Percentiles rank a stretch among this genome's conserved stretches.
phyloP scores from a whole-genome alignment of 169 alveolate genomes.

The Cystoisospora suis region DNA sequence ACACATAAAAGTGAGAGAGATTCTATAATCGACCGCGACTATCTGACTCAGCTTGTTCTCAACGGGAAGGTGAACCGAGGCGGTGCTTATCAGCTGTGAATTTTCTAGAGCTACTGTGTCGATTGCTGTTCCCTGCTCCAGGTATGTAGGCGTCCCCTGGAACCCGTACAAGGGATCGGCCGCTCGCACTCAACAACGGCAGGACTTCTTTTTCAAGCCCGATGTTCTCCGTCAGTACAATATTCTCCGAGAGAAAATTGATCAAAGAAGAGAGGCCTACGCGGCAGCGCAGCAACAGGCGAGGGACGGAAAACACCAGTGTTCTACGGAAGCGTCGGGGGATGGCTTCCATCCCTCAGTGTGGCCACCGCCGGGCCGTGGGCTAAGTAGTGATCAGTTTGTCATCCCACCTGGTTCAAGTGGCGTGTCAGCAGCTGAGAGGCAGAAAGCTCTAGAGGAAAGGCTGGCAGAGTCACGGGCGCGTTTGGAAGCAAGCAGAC shows the following conservation, averaged over 20 bases:
- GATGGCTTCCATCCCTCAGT: neutral
- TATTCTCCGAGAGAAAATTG: slow-evolving; percentile 35
- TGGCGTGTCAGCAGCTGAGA: neutral
- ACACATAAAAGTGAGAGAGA: no score
- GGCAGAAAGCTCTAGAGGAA: neutral
- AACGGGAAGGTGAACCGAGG: no score
- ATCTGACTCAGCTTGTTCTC: no score
- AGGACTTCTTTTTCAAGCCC: slow-evolving; percentile 78
- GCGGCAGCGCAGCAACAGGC: neutral
- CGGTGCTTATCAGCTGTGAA: no score
- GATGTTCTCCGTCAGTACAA: slow-evolving; percentile 84
- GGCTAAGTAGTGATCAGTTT: neutral
- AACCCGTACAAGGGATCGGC: slow-evolving; percentile 80
- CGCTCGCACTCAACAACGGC: slow-evolving; percentile 73
- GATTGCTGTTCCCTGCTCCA: no score
- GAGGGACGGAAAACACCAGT: neutral
- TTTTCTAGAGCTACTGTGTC: no score
- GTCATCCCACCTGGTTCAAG: no score
- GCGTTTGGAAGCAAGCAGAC: neutral
- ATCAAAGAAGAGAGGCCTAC: slow-evolving; percentile 16
- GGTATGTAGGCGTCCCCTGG: slow-evolving; percentile 86
- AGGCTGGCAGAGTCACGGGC: neutral
- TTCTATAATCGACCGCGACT: no score
- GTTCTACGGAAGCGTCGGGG: neutral
- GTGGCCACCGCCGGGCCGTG: slow-evolving; percentile 8